Percentiles rank a stretch among this genome's conserved stretches.
These are phyloP conservation scores for Daldinia sp. DNA, from an alignment of 2,329 filamentous ascomycete species.

Conservation along the genomic window DNA sequence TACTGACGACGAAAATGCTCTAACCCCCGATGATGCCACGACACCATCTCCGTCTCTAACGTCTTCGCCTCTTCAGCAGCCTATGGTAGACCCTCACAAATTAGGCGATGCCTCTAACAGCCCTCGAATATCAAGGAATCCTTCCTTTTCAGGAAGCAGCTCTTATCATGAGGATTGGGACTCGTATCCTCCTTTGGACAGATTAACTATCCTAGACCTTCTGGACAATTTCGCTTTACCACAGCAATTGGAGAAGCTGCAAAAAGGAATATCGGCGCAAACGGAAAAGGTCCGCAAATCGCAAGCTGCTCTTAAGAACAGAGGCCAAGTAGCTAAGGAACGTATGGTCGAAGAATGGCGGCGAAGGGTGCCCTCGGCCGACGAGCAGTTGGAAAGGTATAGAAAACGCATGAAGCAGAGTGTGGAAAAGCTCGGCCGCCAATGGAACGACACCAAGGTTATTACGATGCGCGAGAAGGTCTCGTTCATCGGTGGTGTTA, in stretches of 20 bases:
- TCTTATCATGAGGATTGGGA: constrained; percentile 92
- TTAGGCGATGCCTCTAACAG: constrained; percentile 59
- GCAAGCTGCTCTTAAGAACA: constrained; percentile 79
- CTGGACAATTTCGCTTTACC: constrained; percentile 93
- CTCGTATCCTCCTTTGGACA: constrained; percentile 84
- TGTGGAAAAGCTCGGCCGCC: constrained; percentile 84
- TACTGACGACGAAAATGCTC: constrained; percentile 54
- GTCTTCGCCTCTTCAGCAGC: constrained; percentile 55
- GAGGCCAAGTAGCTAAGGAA: constrained; percentile 80
- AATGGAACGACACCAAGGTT: constrained; percentile 88
- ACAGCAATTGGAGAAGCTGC: constrained; percentile 89
- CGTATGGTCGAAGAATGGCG: constrained; percentile 94
- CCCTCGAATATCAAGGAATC: constrained; percentile 73
- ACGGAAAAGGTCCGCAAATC: constrained; percentile 86
- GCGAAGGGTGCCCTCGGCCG: constrained; percentile 82
- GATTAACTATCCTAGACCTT: constrained; percentile 89
- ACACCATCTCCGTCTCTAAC: constrained; percentile 54
- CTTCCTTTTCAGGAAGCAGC: constrained; percentile 84
- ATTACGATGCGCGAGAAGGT: constrained; percentile 93
- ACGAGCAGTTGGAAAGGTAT: constrained; percentile 93
- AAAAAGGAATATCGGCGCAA: constrained; percentile 81
- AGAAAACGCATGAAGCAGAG: constrained; percentile 84
- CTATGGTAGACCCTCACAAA: constrained; percentile 59
- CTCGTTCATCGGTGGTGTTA: constrained; percentile 92
- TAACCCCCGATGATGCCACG: constrained; percentile 54